phyloP scores from a whole-genome alignment of 2,329 filamentous ascomycete genomes.

The Albophoma yamanashiensis region DNA sequence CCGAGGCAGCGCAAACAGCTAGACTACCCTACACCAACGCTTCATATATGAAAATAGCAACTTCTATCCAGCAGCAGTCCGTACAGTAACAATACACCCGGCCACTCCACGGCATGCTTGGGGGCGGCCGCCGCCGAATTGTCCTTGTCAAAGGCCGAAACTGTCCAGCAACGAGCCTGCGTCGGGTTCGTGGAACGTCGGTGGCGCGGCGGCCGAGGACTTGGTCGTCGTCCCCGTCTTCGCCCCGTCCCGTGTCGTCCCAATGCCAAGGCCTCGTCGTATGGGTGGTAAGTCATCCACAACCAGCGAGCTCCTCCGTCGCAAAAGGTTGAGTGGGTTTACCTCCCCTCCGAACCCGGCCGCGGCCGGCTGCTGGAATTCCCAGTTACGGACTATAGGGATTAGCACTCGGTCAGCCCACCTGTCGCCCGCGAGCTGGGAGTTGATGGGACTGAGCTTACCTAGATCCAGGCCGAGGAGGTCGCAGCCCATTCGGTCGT shows the following conservation, averaged over 20 bases:
- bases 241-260: slow-evolving; percentile 1
- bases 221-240: slow-evolving; percentile 21
- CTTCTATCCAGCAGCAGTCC: not conserved
- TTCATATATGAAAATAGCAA: too few relatives aligned
- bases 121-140: not conserved
- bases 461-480: slow-evolving; percentile 76
- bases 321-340: slow-evolving; percentile 58
- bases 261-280: slow-evolving; percentile 29
- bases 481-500: slow-evolving; percentile 89
- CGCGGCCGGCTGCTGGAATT: slow-evolving; percentile 51
- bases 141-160: slow-evolving; percentile 64
- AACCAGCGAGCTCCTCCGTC: slow-evolving; percentile 65
- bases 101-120: not conserved
- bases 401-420: slow-evolving; percentile 7
- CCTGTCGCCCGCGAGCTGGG: not conserved
- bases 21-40: not conserved
- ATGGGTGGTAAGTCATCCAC: slow-evolving; percentile 59
- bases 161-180: slow-evolving; percentile 78
- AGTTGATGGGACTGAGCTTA: slow-evolving; percentile 26
- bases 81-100: not conserved
- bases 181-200: slow-evolving; percentile 88
- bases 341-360: slow-evolving; percentile 32
- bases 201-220: slow-evolving; percentile 49
- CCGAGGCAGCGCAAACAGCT: not conserved
- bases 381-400: slow-evolving; percentile 61